Evolutionary conservation across 2,329 filamentous ascomycete species (phyloP), one percentile per base, ranked within the genome.

Genomic region (Aspergillus awamori): DNA sequence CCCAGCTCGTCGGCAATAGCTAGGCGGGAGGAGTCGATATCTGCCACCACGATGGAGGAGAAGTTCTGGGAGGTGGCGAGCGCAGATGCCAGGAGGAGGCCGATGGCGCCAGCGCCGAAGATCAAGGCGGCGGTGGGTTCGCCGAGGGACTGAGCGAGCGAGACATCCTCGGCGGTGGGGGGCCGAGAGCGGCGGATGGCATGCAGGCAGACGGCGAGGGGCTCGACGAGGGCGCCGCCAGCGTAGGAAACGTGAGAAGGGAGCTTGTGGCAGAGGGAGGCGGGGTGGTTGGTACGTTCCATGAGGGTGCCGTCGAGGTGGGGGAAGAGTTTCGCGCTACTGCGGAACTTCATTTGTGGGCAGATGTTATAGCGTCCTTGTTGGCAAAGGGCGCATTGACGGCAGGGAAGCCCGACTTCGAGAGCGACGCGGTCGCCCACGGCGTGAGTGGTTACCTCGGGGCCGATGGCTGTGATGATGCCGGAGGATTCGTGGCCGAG

Each of bases 391-490:
- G 79, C 74, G 70, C 86, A 88, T 43, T 74, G 71, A 41, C 90
- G 87, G 80, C 94, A 98, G 0, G 93, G 92, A 56, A 91, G 85
- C 54, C 94, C 94, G 13, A 96, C 94, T 82, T 98, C 94, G 45
- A 98, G 82, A n/a, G 94, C 93, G 20, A 97, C 89, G 69, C 91
- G 88, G 79, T 97, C 93, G 60, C 93, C 93, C 10, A 83, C 73
- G 67, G 85, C 80, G 64, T 96, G 85, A 33, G 77, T 79, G 41
- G 65, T 86, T 5, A 92, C 89, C 11, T 80, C 80, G 1, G 83
- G 74, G 20, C 92, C 93, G 43, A 91, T 82, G 49, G 86, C 84
- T 57, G 92, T 86, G 43, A 98, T 83, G 28, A 91, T 89, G 61
- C 93, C 93, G 8, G 92, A 85, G 13, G 92, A 93, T 74, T 90